Conservation (phyloP, 1,284 basidiomycete species). For the Vanrija pseudolonga region DNA sequence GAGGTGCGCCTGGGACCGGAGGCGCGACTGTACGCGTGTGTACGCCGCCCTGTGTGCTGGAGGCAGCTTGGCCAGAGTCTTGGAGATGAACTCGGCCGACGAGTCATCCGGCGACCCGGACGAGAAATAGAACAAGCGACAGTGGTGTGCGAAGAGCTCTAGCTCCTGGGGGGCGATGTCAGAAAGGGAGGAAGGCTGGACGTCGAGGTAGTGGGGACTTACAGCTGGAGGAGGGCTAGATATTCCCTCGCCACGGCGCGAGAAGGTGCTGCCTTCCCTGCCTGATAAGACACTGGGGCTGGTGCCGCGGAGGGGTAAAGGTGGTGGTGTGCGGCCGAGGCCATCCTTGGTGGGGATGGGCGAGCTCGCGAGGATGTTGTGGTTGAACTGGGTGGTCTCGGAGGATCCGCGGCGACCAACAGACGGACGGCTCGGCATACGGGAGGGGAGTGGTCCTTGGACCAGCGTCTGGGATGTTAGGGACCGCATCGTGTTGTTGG, state of each 20-base stretch:
- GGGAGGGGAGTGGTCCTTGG: not conserved
- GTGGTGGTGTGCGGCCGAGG: slow-evolving; percentile 5
- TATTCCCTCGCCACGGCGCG: slow-evolving; percentile 20
- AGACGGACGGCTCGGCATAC: not conserved
- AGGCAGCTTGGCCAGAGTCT: slow-evolving; percentile 33
- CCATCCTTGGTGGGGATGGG: not conserved
- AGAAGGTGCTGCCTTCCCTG: slow-evolving; percentile 28
- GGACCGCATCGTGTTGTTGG: no score
- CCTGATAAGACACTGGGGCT: slow-evolving; percentile 18
- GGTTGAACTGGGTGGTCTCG: not conserved
- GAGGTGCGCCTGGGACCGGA: slow-evolving; percentile 41
- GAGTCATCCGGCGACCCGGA: slow-evolving; percentile 21
- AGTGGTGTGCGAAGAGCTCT: slow-evolving; percentile 40
- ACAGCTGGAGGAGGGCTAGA: slow-evolving; percentile 26
- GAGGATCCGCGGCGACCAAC: not conserved
- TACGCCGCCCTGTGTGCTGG: slow-evolving; percentile 40
- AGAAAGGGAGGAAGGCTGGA: not conserved
- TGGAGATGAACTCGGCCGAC: slow-evolving; percentile 33
- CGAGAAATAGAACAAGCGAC: slow-evolving; percentile 36
- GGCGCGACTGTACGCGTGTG: slow-evolving; percentile 37
- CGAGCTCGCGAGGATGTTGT: not conserved
- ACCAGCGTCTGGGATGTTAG: not conserved
- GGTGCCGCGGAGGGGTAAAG: slow-evolving; percentile 1
- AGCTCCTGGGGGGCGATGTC: slow-evolving; percentile 24
- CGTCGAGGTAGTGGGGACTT: not conserved